Evolutionary conservation across 768 basidiomycete species (phyloP), one percentile per base, ranked within the genome.

Genomic region (Russula dissimulans): DNA sequence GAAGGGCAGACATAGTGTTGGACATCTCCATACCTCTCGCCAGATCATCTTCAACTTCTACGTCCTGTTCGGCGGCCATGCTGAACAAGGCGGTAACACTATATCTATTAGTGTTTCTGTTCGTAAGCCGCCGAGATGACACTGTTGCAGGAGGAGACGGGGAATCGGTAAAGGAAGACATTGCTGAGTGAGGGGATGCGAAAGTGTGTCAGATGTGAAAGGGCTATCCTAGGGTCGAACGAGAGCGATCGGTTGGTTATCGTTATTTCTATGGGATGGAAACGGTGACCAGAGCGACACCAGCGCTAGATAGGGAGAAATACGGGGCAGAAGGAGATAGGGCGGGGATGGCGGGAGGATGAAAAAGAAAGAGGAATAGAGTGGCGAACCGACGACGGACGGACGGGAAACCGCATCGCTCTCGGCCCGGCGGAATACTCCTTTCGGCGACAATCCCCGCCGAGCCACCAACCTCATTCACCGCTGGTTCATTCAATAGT

Each of bases 21-120:
- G 49, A 22, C 22, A 49, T 22, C 39, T 3, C 77, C 85, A 64
- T 68, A 91, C 93, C 92, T 81, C 92, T 79, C 6, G 95, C 93
- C 60, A 98, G 77, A 72, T 97, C 95, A 72, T 98, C 95, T 71
- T 97, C 94, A 47, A 97, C 90, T 73, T 98, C 95, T 11, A 94
- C 87, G 71, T 98, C 95, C 78, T 97, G 94, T 75, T 98, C 95
- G 39, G 95, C 95, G 12, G 95, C 95, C 87, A 98, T 94, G 69
- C 90, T 92, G 72, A 95, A 97, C 66, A 97, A 79, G 31, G 92
- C 92, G 52, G 91, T 97, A 42, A 97, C 95, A 72, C 88, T 91
- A 76, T 97, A 95, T 60, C 95, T 87, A 76, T 97, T 95, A 66
- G 91, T 95, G 72, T 92, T 97, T 72, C 95, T 78, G 78, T 93